A percentile compares a stretch with the other conserved stretches of the same genome.
These are phyloP conservation scores for Tuctoria greenei DNA, from an alignment of 176 grass and related monocot genomes.

Conservation along the genomic window DNA sequence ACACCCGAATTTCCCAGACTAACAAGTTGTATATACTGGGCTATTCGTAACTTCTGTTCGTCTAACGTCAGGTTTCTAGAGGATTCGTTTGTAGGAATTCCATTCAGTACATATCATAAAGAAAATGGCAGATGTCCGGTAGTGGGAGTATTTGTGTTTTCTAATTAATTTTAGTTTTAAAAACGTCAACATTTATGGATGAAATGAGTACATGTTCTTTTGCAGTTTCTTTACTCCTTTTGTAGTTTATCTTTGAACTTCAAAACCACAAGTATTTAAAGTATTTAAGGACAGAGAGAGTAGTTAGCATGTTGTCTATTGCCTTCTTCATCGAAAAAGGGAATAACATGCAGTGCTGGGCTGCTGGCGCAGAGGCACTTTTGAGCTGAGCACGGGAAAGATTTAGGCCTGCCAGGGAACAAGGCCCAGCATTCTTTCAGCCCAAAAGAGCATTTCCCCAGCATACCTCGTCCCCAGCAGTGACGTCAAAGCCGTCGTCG, in stretches of 20 bases:
- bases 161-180: no score
- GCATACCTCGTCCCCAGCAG: background rate
- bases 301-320: no score
- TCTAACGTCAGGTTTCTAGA: conserved; percentile 26
- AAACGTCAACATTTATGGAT: no score
- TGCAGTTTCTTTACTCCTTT: no score
- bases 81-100: conserved; percentile 34
- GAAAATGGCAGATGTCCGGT: background rate
- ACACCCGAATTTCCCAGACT: background rate
- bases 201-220: no score
- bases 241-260: no score
- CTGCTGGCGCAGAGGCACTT: background rate
- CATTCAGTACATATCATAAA: no score
- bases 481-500: conserved; percentile 14
- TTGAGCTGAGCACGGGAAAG: background rate
- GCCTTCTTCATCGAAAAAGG: no score
- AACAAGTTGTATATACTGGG: conserved; percentile 22
- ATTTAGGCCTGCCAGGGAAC: background rate
- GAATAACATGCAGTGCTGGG: background rate
- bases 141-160: no score
- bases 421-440: background rate
- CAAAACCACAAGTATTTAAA: no score
- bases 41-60: background rate
- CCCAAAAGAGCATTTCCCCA: background rate
- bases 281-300: no score